These are phyloP conservation scores for Aspergillus novofumigatus DNA, from an alignment of 2,329 filamentous ascomycete species.

Conservation along the genomic window DNA sequence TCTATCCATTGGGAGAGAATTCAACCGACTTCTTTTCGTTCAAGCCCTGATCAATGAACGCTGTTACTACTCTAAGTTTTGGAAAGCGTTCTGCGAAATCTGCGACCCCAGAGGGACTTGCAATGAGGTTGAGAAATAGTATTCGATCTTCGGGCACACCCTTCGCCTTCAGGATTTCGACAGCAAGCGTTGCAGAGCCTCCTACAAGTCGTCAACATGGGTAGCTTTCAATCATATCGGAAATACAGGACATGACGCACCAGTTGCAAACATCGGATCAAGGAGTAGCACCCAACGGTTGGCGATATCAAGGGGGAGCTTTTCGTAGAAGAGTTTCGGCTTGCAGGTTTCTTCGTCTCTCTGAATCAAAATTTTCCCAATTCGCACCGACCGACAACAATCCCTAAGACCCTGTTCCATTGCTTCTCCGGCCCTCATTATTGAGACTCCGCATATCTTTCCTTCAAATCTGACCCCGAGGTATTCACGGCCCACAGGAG, in stretches of 20 bases:
- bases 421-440: constrained; percentile 95
- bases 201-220: constrained; percentile 49
- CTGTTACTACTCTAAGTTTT: constrained; percentile 84
- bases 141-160: constrained; percentile 95
- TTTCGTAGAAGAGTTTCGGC: constrained; percentile 96
- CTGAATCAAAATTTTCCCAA: constrained; percentile 98
- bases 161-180: constrained; percentile 82
- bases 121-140: constrained; percentile 92
- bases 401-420: constrained; percentile 97
- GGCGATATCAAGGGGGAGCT: constrained; percentile 89
- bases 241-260: constrained; percentile 41
- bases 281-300: constrained; percentile 88
- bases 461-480: constrained; percentile 91
- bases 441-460: constrained; percentile 97
- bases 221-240: not conserved
- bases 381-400: constrained; percentile 95
- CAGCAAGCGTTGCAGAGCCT: constrained; percentile 93
- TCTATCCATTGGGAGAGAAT: not conserved
- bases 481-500: constrained; percentile 83
- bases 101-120: constrained; percentile 87
- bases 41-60: constrained; percentile 93
- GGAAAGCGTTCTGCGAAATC: constrained; percentile 89
- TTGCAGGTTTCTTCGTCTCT: constrained; percentile 89
- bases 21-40: constrained; percentile 87
- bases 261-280: constrained; percentile 99